Conservation (phyloP, 2,329 filamentous ascomycete species). For the Leptosphaerulina australis region DNA sequence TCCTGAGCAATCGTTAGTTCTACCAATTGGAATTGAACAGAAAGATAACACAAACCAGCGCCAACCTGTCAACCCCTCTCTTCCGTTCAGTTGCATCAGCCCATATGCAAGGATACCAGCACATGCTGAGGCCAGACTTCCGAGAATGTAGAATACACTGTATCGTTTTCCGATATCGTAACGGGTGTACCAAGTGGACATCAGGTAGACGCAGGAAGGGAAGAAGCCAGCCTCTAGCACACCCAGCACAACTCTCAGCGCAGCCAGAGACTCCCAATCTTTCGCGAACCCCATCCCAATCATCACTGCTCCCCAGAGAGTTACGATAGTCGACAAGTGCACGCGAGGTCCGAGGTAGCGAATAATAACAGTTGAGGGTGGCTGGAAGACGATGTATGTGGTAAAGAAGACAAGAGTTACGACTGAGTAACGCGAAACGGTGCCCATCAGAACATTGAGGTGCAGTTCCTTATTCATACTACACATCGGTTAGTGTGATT, state of each 20-base stretch:
- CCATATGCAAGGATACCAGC: constrained; percentile 73
- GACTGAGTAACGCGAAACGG: constrained; percentile 57
- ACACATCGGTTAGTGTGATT: constrained; percentile 27
- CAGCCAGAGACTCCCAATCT: constrained; percentile 45
- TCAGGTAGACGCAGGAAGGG: constrained; percentile 45
- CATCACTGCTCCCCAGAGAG: constrained; percentile 53
- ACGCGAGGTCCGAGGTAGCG: constrained; percentile 51
- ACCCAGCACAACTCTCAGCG: constrained; percentile 49
- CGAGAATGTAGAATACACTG: constrained; percentile 71
- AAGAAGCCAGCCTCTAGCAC: constrained; percentile 51
- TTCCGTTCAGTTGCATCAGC: constrained; percentile 67
- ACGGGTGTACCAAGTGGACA: constrained; percentile 47
- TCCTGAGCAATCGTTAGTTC: constrained; percentile 49
- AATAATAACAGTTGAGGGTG: constrained; percentile 49
- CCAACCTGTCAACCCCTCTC: constrained; percentile 55
- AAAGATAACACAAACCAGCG: constrained; percentile 43
- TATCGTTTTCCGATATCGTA: constrained; percentile 74
- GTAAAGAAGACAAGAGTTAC: constrained; percentile 61
- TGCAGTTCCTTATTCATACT: constrained; percentile 51
- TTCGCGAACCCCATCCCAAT: constrained; percentile 52
- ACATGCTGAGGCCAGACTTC: constrained; percentile 69
- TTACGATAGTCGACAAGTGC: constrained; percentile 43
- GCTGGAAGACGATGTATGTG: constrained; percentile 53
- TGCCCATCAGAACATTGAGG: constrained; percentile 34
- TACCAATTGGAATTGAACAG: too few relatives aligned